phyloP scores from a whole-genome alignment of 345 rosid species.

The Combretum micranthum region DNA sequence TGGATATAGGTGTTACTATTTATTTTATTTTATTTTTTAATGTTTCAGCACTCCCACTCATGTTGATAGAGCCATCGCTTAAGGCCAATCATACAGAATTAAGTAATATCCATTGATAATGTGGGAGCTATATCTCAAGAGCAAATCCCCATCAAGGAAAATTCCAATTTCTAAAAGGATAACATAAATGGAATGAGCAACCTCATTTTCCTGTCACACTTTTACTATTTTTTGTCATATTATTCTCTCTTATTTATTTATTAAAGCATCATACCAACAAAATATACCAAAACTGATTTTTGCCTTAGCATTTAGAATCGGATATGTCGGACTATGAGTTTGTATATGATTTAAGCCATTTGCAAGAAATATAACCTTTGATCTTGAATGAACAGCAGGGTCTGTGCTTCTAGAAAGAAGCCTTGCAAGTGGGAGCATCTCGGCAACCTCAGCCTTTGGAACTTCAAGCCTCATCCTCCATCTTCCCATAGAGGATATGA shows the following conservation, averaged over 20 bases:
- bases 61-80: not conserved
- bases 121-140: too few relatives aligned
- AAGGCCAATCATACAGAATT: too few relatives aligned
- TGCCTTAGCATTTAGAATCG: too few relatives aligned
- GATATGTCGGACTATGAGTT: not conserved
- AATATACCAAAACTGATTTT: too few relatives aligned
- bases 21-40: too few relatives aligned
- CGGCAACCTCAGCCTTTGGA: conserved; percentile 94
- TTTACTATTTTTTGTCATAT: not conserved
- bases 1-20: too few relatives aligned
- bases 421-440: conserved; percentile 99
- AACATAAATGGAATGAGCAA: not conserved
- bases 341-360: conserved; percentile 6
- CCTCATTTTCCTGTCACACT: not conserved
- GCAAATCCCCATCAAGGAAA: not conserved
- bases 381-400: conserved; percentile 93
- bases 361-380: conserved; percentile 57
- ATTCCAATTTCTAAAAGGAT: not conserved
- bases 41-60: not conserved
- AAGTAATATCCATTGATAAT: too few relatives aligned
- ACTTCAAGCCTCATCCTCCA: conserved; percentile 99
- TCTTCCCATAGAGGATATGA: conserved; percentile 97
- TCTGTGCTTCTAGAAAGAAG: conserved; percentile 95
- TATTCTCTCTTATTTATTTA: too few relatives aligned
- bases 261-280: too few relatives aligned